Base-by-base conservation (phyloP, 2,329 filamentous ascomycete species). In the Alternaria arbusti region DNA sequence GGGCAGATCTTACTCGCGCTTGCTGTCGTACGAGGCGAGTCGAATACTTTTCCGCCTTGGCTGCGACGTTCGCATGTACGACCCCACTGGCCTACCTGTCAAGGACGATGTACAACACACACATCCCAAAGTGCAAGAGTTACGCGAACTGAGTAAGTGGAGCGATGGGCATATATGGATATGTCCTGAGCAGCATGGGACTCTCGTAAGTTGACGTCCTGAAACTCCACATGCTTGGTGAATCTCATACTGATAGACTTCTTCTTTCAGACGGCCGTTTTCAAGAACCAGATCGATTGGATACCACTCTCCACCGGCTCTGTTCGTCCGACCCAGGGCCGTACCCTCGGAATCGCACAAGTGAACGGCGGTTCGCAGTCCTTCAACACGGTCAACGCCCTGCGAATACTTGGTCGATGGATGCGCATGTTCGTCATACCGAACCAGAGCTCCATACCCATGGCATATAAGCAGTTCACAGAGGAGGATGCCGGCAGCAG, bases 271-370 rank as follows among this genome's bases (percentile, higher is more conserved):
- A 90, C 88, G 0, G 87, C 84, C 5, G 86, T 90, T 0, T 91
- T 91, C 82, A 91, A 91, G 67, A 89, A 89, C 67, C 88, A 91
- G 67, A 90, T 91, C 51, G 89, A 91, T 75, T 91, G 89, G 89
- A 89, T 91, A 43, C 89, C 89, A 0, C 80, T 91, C 0, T 84
- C 82, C 2, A 86, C 86, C 0, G 88, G 89, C 23, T 86, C 86
- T 9, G 85, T 91, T 0, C 86, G 89, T 0, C 89, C 88, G 0
- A 91, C 89, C 0, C 89, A 91, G 78, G 89, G 89, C 32, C 84
- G 88, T 1, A 91, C 88, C 0, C 80, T 91, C 1, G 85, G 86
- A 1, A 83, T 91, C 22, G 86, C 87, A 0, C 87, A 90, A 74
- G 88, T 91, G 0, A 86, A 82, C 56, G 89, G 89, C 15, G 89